Evolutionary conservation across 2,329 filamentous ascomycete genomes (phyloP), one percentile per base, ranked within the genome.

Genomic region (Teratosphaeria viscida): DNA sequence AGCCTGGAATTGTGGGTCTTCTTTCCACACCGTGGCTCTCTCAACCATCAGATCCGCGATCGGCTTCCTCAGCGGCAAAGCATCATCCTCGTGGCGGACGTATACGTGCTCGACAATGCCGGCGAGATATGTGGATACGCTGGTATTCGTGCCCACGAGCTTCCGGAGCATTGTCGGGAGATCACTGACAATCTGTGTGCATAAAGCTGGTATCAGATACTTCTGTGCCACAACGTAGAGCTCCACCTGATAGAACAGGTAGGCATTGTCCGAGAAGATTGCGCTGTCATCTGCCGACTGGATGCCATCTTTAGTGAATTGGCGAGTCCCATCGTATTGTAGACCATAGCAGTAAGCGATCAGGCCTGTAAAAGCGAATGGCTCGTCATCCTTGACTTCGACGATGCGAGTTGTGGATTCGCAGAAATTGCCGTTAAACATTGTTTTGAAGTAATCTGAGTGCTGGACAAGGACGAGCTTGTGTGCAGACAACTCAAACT

Each of bases 211-310:
- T 3, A 62, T 53, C 12, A 59, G 27, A 54, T 62, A 62, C 34
- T 62, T 62, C n/a, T 47, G 27, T 1, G 60, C 60, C 6, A 29
- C 35, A n/a, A 56, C 56, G 35, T 60, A 53, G 8, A 62, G 23
- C n/a, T 60, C 43, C 35, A 60, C 56, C 14, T 37, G 11, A n/a
- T 56, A 35, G 27, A 19, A 34, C 11, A 57, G 14, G 29, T 37
- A 37, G 32, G 10, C 23, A 16, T n/a, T 32, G 53, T 54, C 32
- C 5, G 57, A 29, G 23, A 35, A 49, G 14, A 5, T 34, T 5
- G 29, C 26, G 59, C 23, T 10, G 55, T n/a, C 49, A 11, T 52
- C 23, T 35, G 47, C 12, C 5, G 43, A 16, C 37, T 35, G 34
- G 3, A 11, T 32, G 26, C 29, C 56, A 19, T 23, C 19, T 29